Conservation (phyloP, 2,329 filamentous ascomycete species). For the Penicillium hesseltinei region DNA sequence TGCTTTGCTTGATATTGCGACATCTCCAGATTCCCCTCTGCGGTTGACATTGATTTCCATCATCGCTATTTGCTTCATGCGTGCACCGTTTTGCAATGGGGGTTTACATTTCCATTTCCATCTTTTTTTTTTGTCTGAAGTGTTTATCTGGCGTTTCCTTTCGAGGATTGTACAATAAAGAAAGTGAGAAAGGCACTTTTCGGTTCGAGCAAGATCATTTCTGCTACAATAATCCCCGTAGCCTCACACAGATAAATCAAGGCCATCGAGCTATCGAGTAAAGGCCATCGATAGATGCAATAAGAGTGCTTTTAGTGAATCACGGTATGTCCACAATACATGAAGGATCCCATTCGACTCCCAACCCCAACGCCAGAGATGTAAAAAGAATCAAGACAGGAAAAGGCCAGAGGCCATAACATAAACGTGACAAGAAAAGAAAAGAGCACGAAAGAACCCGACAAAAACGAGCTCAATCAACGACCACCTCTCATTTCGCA, state of each 20-base stretch:
- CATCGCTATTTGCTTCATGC: conserved; percentile 7
- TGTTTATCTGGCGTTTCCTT: conserved; percentile 18
- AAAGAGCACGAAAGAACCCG: background rate
- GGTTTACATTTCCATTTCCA: conserved; percentile 4
- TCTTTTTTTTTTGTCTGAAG: conserved; percentile 9
- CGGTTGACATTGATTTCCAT: conserved; percentile 13
- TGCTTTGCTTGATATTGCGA: conserved; percentile 14
- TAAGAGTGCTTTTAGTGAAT: conserved; percentile 27
- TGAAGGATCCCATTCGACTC: conserved; percentile 19
- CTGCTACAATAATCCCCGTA: conserved; percentile 7
- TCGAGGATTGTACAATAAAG: conserved; percentile 23
- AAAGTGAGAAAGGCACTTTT: conserved; percentile 21
- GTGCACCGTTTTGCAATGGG: background rate
- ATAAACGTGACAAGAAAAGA: conserved; percentile 2
- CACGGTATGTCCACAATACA: conserved; percentile 18
- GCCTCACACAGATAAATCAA: conserved; percentile 1
- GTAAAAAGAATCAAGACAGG: conserved; percentile 14
- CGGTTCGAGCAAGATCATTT: conserved; percentile 18
- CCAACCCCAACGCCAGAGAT: conserved; percentile 27
- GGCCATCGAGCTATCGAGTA: background rate
- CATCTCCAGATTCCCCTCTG: conserved; percentile 24
- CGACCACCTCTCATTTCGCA: conserved; percentile 27
- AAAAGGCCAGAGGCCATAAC: conserved; percentile 11
- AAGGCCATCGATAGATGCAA: conserved; percentile 7
- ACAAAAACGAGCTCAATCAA: conserved; percentile 12